These are phyloP conservation scores for Candida ulmi DNA, from an alignment of 805 yeast genomes.

Conservation along the genomic window DNA sequence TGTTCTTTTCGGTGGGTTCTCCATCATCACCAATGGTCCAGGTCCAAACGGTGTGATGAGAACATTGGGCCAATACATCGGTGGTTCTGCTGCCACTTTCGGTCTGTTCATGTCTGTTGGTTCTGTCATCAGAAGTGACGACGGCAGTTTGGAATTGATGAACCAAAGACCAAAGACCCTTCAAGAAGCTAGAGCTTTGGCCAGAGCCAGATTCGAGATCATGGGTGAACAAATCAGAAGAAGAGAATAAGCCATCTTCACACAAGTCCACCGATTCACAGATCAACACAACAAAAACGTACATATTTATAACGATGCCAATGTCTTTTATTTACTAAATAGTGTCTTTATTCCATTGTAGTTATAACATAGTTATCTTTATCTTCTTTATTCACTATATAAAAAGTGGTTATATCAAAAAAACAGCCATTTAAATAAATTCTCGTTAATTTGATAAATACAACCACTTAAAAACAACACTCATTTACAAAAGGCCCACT, in stretches of 20 bases:
- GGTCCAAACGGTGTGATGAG: conserved; percentile 97
- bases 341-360: too few relatives aligned
- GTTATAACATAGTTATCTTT: not conserved
- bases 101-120: conserved; percentile 97
- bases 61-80: conserved; percentile 93
- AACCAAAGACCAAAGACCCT: conserved; percentile 23
- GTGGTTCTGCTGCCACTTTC: conserved; percentile 94
- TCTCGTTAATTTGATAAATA: too few relatives aligned
- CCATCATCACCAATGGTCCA: conserved; percentile 91
- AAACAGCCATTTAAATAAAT: too few relatives aligned
- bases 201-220: conserved; percentile 36
- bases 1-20: conserved; percentile 87
- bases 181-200: conserved; percentile 34
- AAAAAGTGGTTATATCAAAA: not conserved
- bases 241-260: conserved; percentile 5
- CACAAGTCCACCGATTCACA: too few relatives aligned
- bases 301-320: conserved; percentile 1
- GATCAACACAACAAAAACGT: not conserved
- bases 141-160: conserved; percentile 11
- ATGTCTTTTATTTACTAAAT: not conserved
- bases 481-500: too few relatives aligned
- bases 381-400: too few relatives aligned
- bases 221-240: conserved; percentile 19
- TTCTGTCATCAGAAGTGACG: conserved; percentile 80
- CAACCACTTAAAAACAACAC: too few relatives aligned